Base-by-base conservation (phyloP, 2,329 filamentous ascomycete species). In the Neopestalotiopsis sp. region DNA sequence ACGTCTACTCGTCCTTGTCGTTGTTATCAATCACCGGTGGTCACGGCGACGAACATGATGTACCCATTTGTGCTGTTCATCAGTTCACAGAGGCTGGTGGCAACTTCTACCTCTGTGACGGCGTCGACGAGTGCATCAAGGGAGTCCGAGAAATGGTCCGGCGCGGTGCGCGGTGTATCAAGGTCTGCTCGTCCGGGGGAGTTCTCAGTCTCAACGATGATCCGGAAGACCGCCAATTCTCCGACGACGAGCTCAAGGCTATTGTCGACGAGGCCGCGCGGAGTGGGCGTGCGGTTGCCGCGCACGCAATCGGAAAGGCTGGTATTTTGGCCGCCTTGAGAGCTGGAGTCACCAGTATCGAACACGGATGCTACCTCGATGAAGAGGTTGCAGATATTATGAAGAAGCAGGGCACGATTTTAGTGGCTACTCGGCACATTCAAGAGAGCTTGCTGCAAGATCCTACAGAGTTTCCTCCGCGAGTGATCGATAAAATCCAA, bases 301-400 rank as follows among this genome's bases (percentile, higher is more conserved):
- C 81, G 2, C 83, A 85, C 68, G 81, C 78, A 38, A 83, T 85
- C 67, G 84, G 84, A 42, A 85, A 85, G 72, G 76, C 78, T 2
- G 83, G 84, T 3, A 86, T 87, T 63, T 75, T 85, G 73, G 81
- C 82, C 2, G 81, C 82, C 1, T 73, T 86, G 10, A 73, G 76
- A 20, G 82, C 82, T 0, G 84, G 85, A 5, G 80, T 81, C 45
- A 80, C 76, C 70, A 85, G 80, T 20, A 83, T 87, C 68, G 85
- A 86, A 72, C 84, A 87, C 71, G 84, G 82, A 42, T 83, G 78
- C 65, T 86, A 82, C 70, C 69, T 85, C 2, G 83, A 86, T 71
- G 79, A 84, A 53, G 84, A 86, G 74, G 80, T 78, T 10, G 76
- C 81, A 5, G 77, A 78, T 17, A 67, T 83, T 45, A 85, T 86